Base-by-base conservation (phyloP, 352 stramenopile species). In the Pythium oligandrum region DNA sequence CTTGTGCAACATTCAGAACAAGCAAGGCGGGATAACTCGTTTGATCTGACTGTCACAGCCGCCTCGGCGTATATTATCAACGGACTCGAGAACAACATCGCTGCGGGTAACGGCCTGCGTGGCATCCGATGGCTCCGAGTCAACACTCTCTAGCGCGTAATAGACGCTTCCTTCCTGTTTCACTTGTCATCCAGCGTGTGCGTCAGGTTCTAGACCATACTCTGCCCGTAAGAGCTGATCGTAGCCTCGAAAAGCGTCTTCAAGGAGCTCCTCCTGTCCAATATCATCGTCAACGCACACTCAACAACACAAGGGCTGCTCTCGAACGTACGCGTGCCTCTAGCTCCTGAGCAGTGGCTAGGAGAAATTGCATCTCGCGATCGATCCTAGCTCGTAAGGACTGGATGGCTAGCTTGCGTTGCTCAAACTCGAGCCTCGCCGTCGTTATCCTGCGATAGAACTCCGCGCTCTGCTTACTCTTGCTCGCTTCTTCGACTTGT, bases 51-150 rank as follows among this genome's bases (percentile, higher is more conserved):
- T 46, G 4, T 38, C 6, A 40, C 42, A 59, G 45, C 55, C 77
- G 75, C 73, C 31, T 74, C 68, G 3, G 78, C 78, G 6, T 90
- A 88, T 59, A 90, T 93, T 44, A 93, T 93, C 62, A 90, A 93
- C 47, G 78, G 83, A 32, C 66, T 90, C 17, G 83, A 90, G 57
- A 93, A 86, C 56, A 90, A 93, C 51, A 79, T 93, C 39, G 83
- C 83, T 17, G 75, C 79, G 2, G 83, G 83, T 9, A 93, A 90
- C 45, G 79, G 83, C 1, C 63, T 93, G 37, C 75, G 83, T 6
- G 82, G 82, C 43, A 93, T 93, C 40, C 73, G 82, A 34, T 93
- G 82, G 82, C 64, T 93, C 34, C 71, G 80, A 36, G 77, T 78
- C 34, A 93, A 93, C 57, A 82, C 78, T n/a, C 71, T 87, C 54